Percentiles rank a stretch among this genome's conserved stretches.
Evolutionary conservation across 1,139 yeast species (phyloP).

Genomic region (Kodamaea alishanica): DNA sequence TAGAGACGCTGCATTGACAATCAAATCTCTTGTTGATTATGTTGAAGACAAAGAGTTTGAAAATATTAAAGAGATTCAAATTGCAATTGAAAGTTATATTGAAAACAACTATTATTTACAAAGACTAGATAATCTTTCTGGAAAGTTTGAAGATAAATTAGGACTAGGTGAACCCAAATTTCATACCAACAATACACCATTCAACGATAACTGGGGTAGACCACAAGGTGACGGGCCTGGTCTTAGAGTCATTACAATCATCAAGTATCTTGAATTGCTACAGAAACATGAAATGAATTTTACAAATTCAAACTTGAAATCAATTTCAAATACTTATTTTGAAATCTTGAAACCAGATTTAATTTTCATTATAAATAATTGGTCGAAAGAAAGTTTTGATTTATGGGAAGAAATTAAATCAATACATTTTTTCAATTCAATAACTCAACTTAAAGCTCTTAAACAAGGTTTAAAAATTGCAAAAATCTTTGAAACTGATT

Average conservation of each 20-base stretch:
- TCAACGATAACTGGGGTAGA: conserved; percentile 76
- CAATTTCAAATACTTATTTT: conserved; percentile 38
- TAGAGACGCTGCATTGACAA: conserved; percentile 83
- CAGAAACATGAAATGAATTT: conserved; percentile 26
- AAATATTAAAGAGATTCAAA: conserved; percentile 24
- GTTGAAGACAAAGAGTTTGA: conserved; percentile 35
- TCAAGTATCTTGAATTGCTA: conserved; percentile 51
- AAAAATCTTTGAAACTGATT: conserved; percentile 27
- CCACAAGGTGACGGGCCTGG: conserved; percentile 98
- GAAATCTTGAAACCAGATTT: conserved; percentile 69
- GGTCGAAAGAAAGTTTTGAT: conserved; percentile 73
- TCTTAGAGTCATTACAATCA: conserved; percentile 62
- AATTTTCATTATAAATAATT: conserved; percentile 55
- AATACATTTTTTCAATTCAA: conserved; percentile 71
- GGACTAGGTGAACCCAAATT: conserved; percentile 93
- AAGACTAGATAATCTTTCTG: conserved; percentile 64
- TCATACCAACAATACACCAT: conserved; percentile 59
- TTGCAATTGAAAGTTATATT: conserved; percentile 57
- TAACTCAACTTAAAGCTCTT: conserved; percentile 70
- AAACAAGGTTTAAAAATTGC: conserved; percentile 54
- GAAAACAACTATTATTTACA: conserved; percentile 58
- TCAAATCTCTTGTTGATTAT: conserved; percentile 58
- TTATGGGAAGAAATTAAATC: conserved; percentile 89
- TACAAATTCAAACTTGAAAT: conserved; percentile 21
- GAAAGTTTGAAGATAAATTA: conserved; percentile 45